Conservation (phyloP, 2,329 filamentous ascomycete genomes). For the Coniochaeta hoffmannii region DNA sequence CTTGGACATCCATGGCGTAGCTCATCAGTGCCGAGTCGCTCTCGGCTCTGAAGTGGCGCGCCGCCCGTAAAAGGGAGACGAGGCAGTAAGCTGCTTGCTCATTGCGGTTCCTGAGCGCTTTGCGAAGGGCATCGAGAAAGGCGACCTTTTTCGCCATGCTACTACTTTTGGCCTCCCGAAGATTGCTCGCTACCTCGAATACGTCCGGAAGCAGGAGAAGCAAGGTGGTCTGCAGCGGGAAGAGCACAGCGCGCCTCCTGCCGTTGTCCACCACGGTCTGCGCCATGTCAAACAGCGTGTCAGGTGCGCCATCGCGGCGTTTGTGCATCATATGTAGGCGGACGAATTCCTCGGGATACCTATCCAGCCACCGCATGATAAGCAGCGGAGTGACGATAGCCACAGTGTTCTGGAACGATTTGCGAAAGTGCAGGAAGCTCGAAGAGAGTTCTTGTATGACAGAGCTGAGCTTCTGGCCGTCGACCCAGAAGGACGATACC, state of each 20-base stretch:
- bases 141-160: constrained; percentile 59
- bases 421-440: constrained; percentile 59
- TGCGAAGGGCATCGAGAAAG: constrained; percentile 57
- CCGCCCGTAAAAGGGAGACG: constrained; percentile 53
- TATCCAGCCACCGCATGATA: constrained; percentile 59
- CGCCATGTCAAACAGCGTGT: constrained; percentile 64
- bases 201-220: constrained; percentile 60
- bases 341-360: constrained; percentile 58
- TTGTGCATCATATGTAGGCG: constrained; percentile 52
- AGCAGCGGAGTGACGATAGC: constrained; percentile 55
- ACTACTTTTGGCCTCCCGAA: constrained; percentile 55
- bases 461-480: constrained; percentile 51
- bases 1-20: constrained; percentile 63
- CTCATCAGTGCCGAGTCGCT: constrained; percentile 57
- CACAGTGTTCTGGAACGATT: constrained; percentile 55
- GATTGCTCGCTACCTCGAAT: constrained; percentile 61
- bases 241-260: constrained; percentile 47
- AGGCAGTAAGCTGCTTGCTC: constrained; percentile 62
- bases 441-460: constrained; percentile 60
- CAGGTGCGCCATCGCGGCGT: constrained; percentile 56
- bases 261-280: constrained; percentile 52
- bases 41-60: constrained; percentile 55
- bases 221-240: constrained; percentile 55
- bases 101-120: constrained; percentile 55
- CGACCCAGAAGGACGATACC: constrained; percentile 58